Conservation (phyloP, 1,139 yeast genomes). For the Pichia sp. region DNA sequence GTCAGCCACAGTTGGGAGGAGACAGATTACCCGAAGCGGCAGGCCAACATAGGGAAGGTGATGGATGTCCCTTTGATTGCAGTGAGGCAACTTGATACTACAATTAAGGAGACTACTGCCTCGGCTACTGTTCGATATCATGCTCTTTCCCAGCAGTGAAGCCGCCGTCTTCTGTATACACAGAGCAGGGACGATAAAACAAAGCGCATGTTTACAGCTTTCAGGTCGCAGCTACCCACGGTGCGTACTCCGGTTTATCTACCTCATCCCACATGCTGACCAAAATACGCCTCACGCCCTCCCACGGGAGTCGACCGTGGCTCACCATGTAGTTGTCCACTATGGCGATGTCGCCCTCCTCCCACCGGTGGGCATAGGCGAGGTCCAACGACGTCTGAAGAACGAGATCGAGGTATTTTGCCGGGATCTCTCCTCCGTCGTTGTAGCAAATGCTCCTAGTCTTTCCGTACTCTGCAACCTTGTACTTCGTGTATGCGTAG, state of each 20-base stretch:
- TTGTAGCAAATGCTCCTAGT: constrained; percentile 26
- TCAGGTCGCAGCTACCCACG: constrained; percentile 2
- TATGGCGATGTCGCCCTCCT: constrained; percentile 32
- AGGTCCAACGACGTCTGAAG: constrained; percentile 24
- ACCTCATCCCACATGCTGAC: constrained; percentile 21
- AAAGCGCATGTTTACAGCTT: too few species aligned
- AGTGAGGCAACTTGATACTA: too few species aligned
- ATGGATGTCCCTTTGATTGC: too few species aligned
- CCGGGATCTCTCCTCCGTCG: constrained; percentile 27
- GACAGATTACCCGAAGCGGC: not conserved
- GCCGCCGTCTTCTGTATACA: too few species aligned
- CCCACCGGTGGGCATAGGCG: constrained; percentile 29
- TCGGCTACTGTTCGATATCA: too few species aligned
- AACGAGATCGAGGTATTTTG: constrained; percentile 24
- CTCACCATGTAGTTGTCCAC: constrained; percentile 35
- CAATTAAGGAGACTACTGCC: too few species aligned
- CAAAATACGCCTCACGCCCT: constrained; percentile 16
- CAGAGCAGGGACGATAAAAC: too few species aligned
- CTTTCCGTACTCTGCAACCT: constrained; percentile 12
- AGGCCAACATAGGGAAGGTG: not conserved
- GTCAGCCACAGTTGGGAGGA: not conserved
- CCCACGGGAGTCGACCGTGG: constrained; percentile 30
- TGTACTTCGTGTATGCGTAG: not conserved
- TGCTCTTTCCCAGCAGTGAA: too few species aligned
- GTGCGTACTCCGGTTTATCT: constrained; percentile 12